phyloP scores from a whole-genome alignment of 441 rosid species.

The Macaranga tanarius region DNA sequence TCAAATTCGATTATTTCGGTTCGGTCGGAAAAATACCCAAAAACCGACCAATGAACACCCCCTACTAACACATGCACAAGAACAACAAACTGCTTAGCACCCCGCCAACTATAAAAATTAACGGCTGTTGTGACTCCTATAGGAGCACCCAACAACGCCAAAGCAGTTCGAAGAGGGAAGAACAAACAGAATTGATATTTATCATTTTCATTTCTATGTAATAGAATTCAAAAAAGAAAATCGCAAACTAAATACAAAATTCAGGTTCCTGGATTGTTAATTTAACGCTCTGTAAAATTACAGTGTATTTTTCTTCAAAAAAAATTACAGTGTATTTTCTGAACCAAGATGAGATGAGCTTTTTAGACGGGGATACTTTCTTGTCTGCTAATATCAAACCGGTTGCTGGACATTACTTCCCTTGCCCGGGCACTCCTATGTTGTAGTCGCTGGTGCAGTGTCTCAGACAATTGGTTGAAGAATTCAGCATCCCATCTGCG shows the following conservation, averaged over 20 bases:
- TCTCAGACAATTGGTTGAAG: slow-evolving; percentile 74
- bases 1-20: too few species aligned
- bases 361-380: slow-evolving; percentile 34
- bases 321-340: neutral
- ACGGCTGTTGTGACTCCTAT: too few species aligned
- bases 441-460: slow-evolving; percentile 80
- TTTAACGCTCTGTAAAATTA: slow-evolving; percentile 14
- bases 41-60: too few species aligned
- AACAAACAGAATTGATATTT: neutral
- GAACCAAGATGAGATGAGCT: neutral
- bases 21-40: too few species aligned
- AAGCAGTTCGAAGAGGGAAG: neutral
- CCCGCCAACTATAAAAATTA: too few species aligned
- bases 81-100: too few species aligned
- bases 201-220: slow-evolving; percentile 1
- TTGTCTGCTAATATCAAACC: slow-evolving; percentile 36
- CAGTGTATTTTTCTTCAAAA: too few species aligned
- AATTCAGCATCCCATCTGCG: slow-evolving; percentile 87
- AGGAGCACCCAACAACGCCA: too few species aligned
- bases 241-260: slow-evolving; percentile 25
- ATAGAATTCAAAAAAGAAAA: neutral
- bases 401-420: slow-evolving; percentile 48
- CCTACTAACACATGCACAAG: too few species aligned
- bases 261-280: slow-evolving; percentile 17
- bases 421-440: slow-evolving; percentile 68